Base-by-base conservation (phyloP, 352 stramenopile species). In the Phytophthora crassamura region DNA sequence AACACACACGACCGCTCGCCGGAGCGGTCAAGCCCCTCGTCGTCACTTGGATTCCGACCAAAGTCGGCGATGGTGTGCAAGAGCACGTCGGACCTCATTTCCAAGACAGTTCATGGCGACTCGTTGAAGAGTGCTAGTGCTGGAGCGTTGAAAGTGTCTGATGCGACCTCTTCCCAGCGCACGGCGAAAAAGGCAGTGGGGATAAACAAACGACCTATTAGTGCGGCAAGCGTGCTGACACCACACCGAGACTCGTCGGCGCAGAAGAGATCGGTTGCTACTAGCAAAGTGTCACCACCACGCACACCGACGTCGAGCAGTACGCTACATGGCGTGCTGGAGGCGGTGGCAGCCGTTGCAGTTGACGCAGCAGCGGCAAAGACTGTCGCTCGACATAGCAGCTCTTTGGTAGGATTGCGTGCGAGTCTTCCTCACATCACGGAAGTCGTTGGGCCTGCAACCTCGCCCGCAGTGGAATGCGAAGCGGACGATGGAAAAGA, bases 61-160 rank as follows among this genome's bases (percentile, higher is more conserved):
- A 77, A 80, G 46, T 86, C 80, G 42, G 80, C 78, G 20, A 63
- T 69, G 49, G 58, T 80, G 6, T 86, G 72, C 62, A 84, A 64
- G 45, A 88, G 74, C 66, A 75, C 77, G 12, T 51, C 74, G 1
- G 68, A 75, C 4, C 42, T 86, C 16, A 59, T 79, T 6, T 64
- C 58, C 2, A 65, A 53, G 16, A 60, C 42, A 14, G 33, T 56
- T 7, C 15, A 20, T 20, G n/a, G 12, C 8, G 49, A 53, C 0
- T 43, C 43, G 2, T 3, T 50, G 12, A 59, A 55, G 30, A 53
- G 12, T 25, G 41, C 5, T 25, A 39, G 18, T 12, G 7, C 20
- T 9, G 52, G 10, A 16, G 35, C 34, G 6, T 36, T 25, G 5
- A 11, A 59, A 7, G 15, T 15, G 47, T 42, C 46, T 46, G 30